Evolutionary conservation across 2,329 filamentous ascomycete genomes (phyloP).

Genomic region (Colletotrichum magnum): DNA sequence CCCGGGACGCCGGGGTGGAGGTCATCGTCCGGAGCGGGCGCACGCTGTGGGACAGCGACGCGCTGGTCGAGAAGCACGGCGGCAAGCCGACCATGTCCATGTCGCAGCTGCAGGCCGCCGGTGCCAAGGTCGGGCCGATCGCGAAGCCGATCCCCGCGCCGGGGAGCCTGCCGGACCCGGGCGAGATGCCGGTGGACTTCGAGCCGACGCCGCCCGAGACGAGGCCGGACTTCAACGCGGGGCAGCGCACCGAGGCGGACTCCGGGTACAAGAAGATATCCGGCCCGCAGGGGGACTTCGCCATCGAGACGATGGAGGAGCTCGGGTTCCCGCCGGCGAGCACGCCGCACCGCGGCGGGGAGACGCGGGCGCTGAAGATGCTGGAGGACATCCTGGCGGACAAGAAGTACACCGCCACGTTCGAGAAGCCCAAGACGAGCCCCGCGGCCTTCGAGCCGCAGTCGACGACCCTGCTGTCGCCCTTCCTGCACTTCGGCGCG

Average conservation of each 20-base stretch:
- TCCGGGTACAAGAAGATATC: constrained; percentile 72
- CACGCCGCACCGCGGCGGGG: constrained; percentile 79
- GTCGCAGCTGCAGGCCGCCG: constrained; percentile 74
- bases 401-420: constrained; percentile 78
- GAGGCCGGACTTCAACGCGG: constrained; percentile 72
- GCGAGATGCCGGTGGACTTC: constrained; percentile 71
- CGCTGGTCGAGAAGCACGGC: constrained; percentile 74
- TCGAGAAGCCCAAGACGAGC: constrained; percentile 82
- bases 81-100: constrained; percentile 84
- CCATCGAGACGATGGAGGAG: constrained; percentile 79
- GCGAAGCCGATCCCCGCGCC: constrained; percentile 74
- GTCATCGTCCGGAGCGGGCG: constrained; percentile 76
- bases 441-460: constrained; percentile 81
- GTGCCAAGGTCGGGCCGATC: constrained; percentile 73
- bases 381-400: constrained; percentile 73
- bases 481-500: constrained; percentile 81
- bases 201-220: constrained; percentile 66
- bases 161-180: constrained; percentile 72
- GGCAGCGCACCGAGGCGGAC: constrained; percentile 67
- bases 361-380: constrained; percentile 71
- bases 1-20: constrained; percentile 75
- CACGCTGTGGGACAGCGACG: constrained; percentile 82
- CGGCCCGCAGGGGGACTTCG: constrained; percentile 78
- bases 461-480: constrained; percentile 80
- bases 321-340: constrained; percentile 77